Percentiles rank a stretch among this genome's conserved stretches.
Conservation (phyloP, 2,329 filamentous ascomycete species). For the Cladobotryum protrusum region DNA sequence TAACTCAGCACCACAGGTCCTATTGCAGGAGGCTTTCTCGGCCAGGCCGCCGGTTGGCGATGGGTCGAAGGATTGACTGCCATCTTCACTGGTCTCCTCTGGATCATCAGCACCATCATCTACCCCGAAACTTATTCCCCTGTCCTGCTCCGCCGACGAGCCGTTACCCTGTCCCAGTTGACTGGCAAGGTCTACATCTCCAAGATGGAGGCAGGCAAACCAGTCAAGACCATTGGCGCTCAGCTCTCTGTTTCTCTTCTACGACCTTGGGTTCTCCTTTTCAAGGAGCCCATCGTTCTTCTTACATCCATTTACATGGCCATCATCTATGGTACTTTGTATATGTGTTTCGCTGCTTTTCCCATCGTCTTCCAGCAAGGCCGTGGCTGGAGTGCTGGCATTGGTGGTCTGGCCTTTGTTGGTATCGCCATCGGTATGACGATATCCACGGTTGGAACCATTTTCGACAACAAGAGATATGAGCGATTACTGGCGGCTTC, state of each 20-base stretch:
- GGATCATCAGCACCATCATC: slow-evolving; percentile 44
- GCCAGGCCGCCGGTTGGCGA: slow-evolving; percentile 54
- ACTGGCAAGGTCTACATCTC: slow-evolving; percentile 53
- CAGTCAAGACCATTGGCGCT: slow-evolving; percentile 35
- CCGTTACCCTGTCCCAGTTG: slow-evolving; percentile 40
- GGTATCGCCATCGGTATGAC: slow-evolving; percentile 60
- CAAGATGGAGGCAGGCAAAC: slow-evolving; percentile 38
- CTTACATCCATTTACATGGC: slow-evolving; percentile 59
- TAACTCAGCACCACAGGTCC: slow-evolving; percentile 36
- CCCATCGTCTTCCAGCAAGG: slow-evolving; percentile 56
- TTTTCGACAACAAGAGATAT: slow-evolving; percentile 51
- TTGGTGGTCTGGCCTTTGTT: slow-evolving; percentile 56
- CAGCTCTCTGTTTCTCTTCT: slow-evolving; percentile 52
- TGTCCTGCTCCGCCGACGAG: slow-evolving; percentile 48
- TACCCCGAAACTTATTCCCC: slow-evolving; percentile 58
- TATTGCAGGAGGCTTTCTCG: slow-evolving; percentile 57
- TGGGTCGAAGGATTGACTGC: slow-evolving; percentile 59
- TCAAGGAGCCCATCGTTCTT: slow-evolving; percentile 61
- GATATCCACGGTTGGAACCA: slow-evolving; percentile 45
- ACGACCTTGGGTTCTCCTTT: slow-evolving; percentile 59
- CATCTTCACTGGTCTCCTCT: slow-evolving; percentile 54
- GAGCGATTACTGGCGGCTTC: slow-evolving; percentile 34
- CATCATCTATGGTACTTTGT: slow-evolving; percentile 49
- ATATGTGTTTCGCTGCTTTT: slow-evolving; percentile 49
- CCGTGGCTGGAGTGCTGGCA: slow-evolving; percentile 52